These are phyloP conservation scores for Arachnomyces sp. DNA, from an alignment of 2,329 filamentous ascomycete species.

Conservation along the genomic window DNA sequence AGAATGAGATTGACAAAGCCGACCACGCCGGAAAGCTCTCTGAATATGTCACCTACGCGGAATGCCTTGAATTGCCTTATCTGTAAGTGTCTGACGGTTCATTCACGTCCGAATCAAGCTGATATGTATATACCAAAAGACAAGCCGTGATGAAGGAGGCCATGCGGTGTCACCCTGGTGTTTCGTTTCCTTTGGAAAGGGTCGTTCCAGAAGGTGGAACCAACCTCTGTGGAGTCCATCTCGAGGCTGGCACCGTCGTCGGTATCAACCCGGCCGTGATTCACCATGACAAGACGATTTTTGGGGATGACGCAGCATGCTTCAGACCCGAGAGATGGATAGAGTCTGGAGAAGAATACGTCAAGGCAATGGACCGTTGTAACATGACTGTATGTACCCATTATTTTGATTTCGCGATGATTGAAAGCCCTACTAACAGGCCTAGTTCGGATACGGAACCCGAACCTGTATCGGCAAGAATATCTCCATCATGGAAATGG, in stretches of 20 bases:
- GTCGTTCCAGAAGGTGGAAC: slow-evolving; percentile 6
- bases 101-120: no score
- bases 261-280: slow-evolving; percentile 37
- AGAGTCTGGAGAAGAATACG: slow-evolving; percentile 14
- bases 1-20: slow-evolving; percentile 6
- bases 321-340: slow-evolving; percentile 38
- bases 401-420: slow-evolving; percentile 5
- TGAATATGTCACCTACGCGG: slow-evolving; percentile 10
- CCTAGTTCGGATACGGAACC: slow-evolving; percentile 2
- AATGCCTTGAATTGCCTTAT: no score
- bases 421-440: no score
- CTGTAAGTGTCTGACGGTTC: no score
- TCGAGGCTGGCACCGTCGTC: slow-evolving; percentile 31
- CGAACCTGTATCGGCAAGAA: slow-evolving; percentile 11
- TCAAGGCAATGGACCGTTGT: slow-evolving; percentile 9
- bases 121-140: no score
- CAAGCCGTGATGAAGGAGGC: slow-evolving; percentile 14
- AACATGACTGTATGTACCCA: no score
- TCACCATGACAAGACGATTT: slow-evolving; percentile 29
- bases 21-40: slow-evolving; percentile 27
- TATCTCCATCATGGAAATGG: slow-evolving; percentile 12
- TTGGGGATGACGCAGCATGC: slow-evolving; percentile 23
- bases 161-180: slow-evolving; percentile 9
- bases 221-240: slow-evolving; percentile 13
- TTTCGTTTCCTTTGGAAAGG: slow-evolving; percentile 10